Evolutionary conservation across 2,329 filamentous ascomycete species (phyloP), one percentile per base, ranked within the genome.

Genomic region (Claviceps sp.): DNA sequence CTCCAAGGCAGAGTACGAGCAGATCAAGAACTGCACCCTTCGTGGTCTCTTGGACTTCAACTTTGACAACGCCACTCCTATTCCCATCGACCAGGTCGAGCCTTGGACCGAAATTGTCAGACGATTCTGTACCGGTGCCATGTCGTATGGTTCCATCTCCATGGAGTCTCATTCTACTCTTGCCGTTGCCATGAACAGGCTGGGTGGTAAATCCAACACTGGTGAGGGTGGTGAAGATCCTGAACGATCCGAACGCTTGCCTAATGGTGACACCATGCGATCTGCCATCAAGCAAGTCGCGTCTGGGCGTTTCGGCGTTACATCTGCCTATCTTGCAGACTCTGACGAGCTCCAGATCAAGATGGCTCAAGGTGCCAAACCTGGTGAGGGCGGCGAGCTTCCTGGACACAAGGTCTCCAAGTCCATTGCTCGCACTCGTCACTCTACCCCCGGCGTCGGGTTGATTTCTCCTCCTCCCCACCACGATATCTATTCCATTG

Each of bases 351-450:
- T 97, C 46, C 91, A 97, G 70, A 97, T 97, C 73, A 97, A 97
- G 80, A 97, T 97, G 91, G 91, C 91, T 9, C 91, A 97, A 72
- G 91, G 91, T 67, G 91, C 91, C 56, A 97, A 97, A 79, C 91
- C 91, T 52, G 91, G 91, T 70, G 91, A 97, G 70, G 91, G 91
- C 74, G 91, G 91, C 78, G 91, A 97, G 70, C 81, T 97, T 64
- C 91, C 91, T 48, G 91, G 91, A 42, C 89, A 96, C 77, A 97
- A 97, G 73, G 91, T 97, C 30, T 93, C 90, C 55, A 87, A 87
- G 63, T 87, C 89, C 6, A 97, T 97, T 68, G 91, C 89, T 53
- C 86, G 88, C 61, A 97, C 91, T 53, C 85, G 91, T 67, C 90
- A 96, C 74, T 97, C 91, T 9, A 97, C 91, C 5, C 89, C 91